Conservation (phyloP, 371 early-diverging fungal species). For the Rhizopus arrhizus region DNA sequence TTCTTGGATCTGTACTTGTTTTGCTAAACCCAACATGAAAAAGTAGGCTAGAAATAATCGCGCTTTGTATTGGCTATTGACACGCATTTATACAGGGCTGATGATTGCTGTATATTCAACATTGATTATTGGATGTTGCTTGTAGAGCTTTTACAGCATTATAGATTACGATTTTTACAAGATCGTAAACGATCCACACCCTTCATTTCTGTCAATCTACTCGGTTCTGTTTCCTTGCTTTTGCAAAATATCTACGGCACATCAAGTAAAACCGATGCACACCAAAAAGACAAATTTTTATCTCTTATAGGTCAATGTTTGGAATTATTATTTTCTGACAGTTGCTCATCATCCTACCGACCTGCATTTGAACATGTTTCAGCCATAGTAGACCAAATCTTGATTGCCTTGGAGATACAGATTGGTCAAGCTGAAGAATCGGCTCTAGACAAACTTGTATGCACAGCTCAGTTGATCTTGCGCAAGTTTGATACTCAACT, state of each 20-base stretch:
- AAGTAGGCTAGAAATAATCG: constrained; percentile 25
- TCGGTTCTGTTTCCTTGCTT: constrained; percentile 25
- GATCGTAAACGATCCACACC: constrained; percentile 26
- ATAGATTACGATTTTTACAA: constrained; percentile 12
- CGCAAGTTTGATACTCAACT: constrained; percentile 35
- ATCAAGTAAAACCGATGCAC: neutral
- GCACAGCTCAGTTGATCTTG: constrained; percentile 23
- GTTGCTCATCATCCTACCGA: constrained; percentile 34
- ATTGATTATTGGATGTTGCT: constrained; percentile 42
- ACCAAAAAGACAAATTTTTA: constrained; percentile 16
- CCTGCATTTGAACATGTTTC: constrained; percentile 46
- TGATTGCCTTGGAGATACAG: constrained; percentile 22
- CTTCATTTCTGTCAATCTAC: constrained; percentile 34
- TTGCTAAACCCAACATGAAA: constrained; percentile 45
- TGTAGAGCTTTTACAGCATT: constrained; percentile 33
- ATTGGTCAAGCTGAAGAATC: constrained; percentile 2
- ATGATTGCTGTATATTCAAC: constrained; percentile 37
- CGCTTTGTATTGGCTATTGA: no score
- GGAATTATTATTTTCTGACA: constrained; percentile 30
- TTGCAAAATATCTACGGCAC: constrained; percentile 27
- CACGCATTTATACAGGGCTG: constrained; percentile 10
- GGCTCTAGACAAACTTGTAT: constrained; percentile 14
- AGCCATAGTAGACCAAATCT: constrained; percentile 30
- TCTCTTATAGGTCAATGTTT: constrained; percentile 13
- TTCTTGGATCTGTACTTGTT: constrained; percentile 47